Evolutionary conservation across 2,329 filamentous ascomycete genomes (phyloP).

Genomic region (Cladosporium austrohemisphaericum): DNA sequence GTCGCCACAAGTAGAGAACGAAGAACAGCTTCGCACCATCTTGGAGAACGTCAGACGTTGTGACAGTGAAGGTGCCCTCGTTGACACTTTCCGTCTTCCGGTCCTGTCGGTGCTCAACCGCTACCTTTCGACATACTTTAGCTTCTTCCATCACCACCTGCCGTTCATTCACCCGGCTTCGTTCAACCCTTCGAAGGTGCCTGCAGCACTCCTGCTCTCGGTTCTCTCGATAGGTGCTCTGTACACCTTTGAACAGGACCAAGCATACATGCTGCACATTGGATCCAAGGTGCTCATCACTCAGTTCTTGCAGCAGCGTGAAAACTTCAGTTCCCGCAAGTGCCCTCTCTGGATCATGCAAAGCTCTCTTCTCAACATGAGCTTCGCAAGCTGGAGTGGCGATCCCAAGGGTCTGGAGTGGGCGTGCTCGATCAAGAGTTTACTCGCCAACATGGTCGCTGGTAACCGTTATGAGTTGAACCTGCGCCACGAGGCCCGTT

Average conservation of each 20-base stretch:
- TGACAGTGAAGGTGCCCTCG: slow-evolving; percentile 76
- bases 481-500: slow-evolving; percentile 82
- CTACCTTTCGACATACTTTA: slow-evolving; percentile 94
- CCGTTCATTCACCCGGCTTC: slow-evolving; percentile 93
- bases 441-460: slow-evolving; percentile 97
- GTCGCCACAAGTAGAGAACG: slow-evolving; percentile 75
- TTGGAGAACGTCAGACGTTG: slow-evolving; percentile 79
- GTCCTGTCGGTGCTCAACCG: slow-evolving; percentile 77
- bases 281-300: slow-evolving; percentile 96
- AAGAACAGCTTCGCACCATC: slow-evolving; percentile 81
- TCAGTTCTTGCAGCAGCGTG: slow-evolving; percentile 95
- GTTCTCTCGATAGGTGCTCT: slow-evolving; percentile 93
- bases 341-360: slow-evolving; percentile 99
- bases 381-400: slow-evolving; percentile 98
- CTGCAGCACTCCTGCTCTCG: slow-evolving; percentile 79
- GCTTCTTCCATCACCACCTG: slow-evolving; percentile 92
- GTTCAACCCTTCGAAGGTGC: slow-evolving; percentile 75
- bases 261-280: slow-evolving; percentile 95
- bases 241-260: slow-evolving; percentile 95
- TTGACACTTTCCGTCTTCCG: slow-evolving; percentile 86
- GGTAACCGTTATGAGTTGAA: slow-evolving; percentile 96
- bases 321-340: slow-evolving; percentile 96
- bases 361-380: slow-evolving; percentile 93
- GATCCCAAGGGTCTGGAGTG: slow-evolving; percentile 96
- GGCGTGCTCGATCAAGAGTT: slow-evolving; percentile 98